Base-by-base conservation (phyloP, 352 stramenopile genomes). In the Globisporangium spinosum region DNA sequence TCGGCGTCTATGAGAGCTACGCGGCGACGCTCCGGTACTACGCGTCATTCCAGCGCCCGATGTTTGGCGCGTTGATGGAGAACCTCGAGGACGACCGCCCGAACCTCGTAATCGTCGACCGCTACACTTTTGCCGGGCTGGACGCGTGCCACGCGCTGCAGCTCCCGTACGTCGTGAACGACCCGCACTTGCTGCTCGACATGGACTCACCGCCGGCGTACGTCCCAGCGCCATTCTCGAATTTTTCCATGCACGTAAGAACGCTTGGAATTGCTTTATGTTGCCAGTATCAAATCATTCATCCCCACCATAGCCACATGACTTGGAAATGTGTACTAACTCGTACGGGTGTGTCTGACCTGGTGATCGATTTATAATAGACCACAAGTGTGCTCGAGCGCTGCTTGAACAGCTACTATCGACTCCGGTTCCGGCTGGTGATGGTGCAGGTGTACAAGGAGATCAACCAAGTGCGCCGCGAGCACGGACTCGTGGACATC, bases 191-290 rank as follows among this genome's bases (percentile, higher is more conserved):
- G 70, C 74, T 97, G 34, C 70, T 91, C 47, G 89, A 97, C 40
- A 89, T 96, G n/a, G 89, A 97, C 68, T 77, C 87, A 8, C 89
- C 89, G 4, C 88, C 89, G 2, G 77, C 79, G 13, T 91, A 93
- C 54, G 81, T 95, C 32, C 80, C 86, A 1, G 86, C 88, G n/a
- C 88, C 88, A 0, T 94, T 94, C 64, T 92, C 88, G 23, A 89
- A 89, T n/a, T 83, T 83, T 69, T 82, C 85, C 6, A 92, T 93
- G 77, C 80, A 90, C 70, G 85, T 79, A 40, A 17, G 69, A 53
- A 69, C 4, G 13, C 2, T 23, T 62, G 58, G 57, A 17, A 34
- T 34, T 13, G 13, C 13, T 65, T 20, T 65, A 3, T 38, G 7
- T 22, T 71, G 22, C 27, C 15, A 49, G 7, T 23, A 12, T 34